Evolutionary conservation across 176 grass and related monocot species (phyloP).

Genomic region (Phoenix dactylifera): DNA sequence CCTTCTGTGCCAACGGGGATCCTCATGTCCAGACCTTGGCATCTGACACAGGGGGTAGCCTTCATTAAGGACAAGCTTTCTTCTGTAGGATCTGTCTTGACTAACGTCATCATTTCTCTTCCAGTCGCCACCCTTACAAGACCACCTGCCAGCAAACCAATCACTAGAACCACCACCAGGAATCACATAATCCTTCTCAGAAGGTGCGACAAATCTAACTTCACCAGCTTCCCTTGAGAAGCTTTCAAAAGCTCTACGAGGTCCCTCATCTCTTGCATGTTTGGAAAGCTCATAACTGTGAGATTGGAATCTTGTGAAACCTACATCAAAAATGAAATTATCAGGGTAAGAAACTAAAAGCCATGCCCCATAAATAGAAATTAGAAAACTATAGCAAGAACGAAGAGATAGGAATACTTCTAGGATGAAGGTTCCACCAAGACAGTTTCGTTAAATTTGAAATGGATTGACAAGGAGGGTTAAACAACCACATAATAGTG

Average conservation of each 20-base stretch:
- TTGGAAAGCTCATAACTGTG: slow-evolving; percentile 4
- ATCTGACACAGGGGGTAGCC: slow-evolving; percentile 77
- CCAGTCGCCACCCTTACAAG: slow-evolving; percentile 96
- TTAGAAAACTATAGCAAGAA: too few species aligned
- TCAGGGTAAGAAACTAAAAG: neutral
- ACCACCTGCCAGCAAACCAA: slow-evolving; percentile 74
- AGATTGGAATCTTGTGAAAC: slow-evolving; percentile 50
- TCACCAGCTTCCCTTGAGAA: slow-evolving; percentile 24
- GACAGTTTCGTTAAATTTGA: too few species aligned
- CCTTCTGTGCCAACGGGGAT: slow-evolving; percentile 63
- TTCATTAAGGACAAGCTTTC: slow-evolving; percentile 82
- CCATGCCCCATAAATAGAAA: too few species aligned
- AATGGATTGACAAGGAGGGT: too few species aligned
- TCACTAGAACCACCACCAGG: slow-evolving; percentile 40
- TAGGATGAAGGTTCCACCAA: too few species aligned
- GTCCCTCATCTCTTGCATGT: slow-evolving; percentile 36
- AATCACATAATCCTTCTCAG: slow-evolving; percentile 26
- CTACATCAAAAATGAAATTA: slow-evolving; percentile 32
- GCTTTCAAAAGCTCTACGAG: slow-evolving; percentile 26
- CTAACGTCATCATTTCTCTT: slow-evolving; percentile 70
- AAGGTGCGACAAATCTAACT: slow-evolving; percentile 18
- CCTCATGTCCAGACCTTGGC: slow-evolving; percentile 54
- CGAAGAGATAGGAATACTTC: too few species aligned
- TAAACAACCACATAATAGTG: too few species aligned
- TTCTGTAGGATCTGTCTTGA: slow-evolving; percentile 58